Evolutionary conservation across 371 early-diverging fungal genomes (phyloP).

Genomic region (Mortierella sp.): DNA sequence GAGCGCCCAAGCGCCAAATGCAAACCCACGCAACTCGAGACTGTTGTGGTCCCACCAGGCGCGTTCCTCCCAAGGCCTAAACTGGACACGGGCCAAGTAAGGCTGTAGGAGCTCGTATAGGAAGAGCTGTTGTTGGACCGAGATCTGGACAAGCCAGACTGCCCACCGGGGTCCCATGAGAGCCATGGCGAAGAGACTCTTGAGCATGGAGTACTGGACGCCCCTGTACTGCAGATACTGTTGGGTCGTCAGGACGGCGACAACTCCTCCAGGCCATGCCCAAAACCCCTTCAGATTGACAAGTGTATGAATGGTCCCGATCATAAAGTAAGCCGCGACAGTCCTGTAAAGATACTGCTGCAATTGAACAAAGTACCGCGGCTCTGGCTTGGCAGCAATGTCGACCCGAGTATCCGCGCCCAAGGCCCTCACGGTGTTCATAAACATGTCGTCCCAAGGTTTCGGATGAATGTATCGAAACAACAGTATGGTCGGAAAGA

Average conservation of each 20-base stretch:
- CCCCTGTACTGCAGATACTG: constrained; percentile 30
- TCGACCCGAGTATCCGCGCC: constrained; percentile 41
- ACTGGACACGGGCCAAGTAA: constrained; percentile 40
- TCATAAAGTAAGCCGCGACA: constrained; percentile 25
- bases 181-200: constrained; percentile 4
- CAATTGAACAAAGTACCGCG: constrained; percentile 30
- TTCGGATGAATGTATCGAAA: constrained; percentile 33
- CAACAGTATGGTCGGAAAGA: constrained; percentile 39
- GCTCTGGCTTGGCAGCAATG: constrained; percentile 35
- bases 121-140: constrained; percentile 42
- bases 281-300: constrained; percentile 15
- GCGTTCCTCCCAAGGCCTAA: constrained; percentile 44
- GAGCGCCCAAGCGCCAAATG: constrained; percentile 35
- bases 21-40: constrained; percentile 42
- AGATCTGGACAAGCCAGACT: constrained; percentile 33
- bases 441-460: constrained; percentile 47
- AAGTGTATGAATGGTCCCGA: constrained; percentile 29
- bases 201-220: constrained; percentile 2
- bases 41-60: constrained; percentile 44
- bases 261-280: constrained; percentile 2
- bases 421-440: constrained; percentile 22
- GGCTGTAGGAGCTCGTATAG: constrained; percentile 48
- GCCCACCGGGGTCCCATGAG: constrained; percentile 44
- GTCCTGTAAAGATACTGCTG: constrained; percentile 27
- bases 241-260: constrained; percentile 20